phyloP scores from a whole-genome alignment of 1,284 basidiomycete genomes.

The Ustilago crameri region DNA sequence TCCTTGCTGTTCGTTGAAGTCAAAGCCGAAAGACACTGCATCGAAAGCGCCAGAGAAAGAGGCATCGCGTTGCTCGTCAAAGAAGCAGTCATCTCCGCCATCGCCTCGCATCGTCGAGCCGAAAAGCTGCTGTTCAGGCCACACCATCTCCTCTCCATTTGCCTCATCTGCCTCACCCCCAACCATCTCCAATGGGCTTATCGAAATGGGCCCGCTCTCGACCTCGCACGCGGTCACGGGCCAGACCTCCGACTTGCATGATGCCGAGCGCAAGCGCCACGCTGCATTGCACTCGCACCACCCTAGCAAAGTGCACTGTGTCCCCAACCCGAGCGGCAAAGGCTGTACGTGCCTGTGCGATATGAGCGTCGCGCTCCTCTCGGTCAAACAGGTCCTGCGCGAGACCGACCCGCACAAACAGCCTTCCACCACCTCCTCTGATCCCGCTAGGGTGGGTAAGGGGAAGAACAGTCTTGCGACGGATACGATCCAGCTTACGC shows the following conservation, averaged over 20 bases:
- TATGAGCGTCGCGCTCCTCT: constrained; percentile 59
- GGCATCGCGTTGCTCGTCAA: constrained; percentile 21
- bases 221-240: constrained; percentile 23
- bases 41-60: not conserved
- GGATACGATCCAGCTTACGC: constrained; percentile 60
- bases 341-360: constrained; percentile 66
- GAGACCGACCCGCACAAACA: constrained; percentile 35
- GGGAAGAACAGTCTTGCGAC: constrained; percentile 15
- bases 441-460: not conserved
- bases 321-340: constrained; percentile 63
- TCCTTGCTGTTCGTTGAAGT: too few species aligned
- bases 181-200: not conserved
- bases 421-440: not conserved
- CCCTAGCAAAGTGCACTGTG: constrained; percentile 63
- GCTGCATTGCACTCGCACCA: constrained; percentile 24
- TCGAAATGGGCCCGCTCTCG: constrained; percentile 33
- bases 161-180: not conserved
- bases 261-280: constrained; percentile 17
- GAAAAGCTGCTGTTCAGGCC: constrained; percentile 33
- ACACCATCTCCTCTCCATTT: not conserved
- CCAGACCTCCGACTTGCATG: not conserved
- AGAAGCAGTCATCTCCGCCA: not conserved
- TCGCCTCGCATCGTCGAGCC: not conserved
- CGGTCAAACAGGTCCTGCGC: constrained; percentile 51
- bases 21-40: not conserved